These are phyloP conservation scores for Trichoderma gamsii DNA, from an alignment of 495 filamentous ascomycete species.

Conservation along the genomic window DNA sequence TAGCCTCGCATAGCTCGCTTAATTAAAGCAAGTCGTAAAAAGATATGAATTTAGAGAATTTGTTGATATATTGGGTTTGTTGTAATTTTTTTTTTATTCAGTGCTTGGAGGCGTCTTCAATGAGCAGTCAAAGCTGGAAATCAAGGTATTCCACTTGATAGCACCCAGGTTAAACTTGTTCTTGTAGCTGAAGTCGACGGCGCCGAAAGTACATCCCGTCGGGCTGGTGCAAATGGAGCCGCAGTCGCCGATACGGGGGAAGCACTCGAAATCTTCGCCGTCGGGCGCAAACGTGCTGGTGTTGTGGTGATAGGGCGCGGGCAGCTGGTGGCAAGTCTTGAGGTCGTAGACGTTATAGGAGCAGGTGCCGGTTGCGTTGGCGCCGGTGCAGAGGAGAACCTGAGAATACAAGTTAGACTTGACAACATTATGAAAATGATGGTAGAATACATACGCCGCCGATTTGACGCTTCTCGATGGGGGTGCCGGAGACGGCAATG, in stretches of 20 bases:
- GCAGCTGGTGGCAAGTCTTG: slow-evolving; percentile 33
- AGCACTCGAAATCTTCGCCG: slow-evolving; percentile 36
- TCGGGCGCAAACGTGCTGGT: slow-evolving; percentile 38
- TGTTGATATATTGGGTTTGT: too few species aligned
- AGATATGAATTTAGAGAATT: too few species aligned
- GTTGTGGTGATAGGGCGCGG: slow-evolving; percentile 27
- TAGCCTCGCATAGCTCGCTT: too few species aligned
- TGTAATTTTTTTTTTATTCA: too few species aligned
- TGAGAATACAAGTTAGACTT: slow-evolving; percentile 12
- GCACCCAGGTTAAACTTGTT: slow-evolving; percentile 33
- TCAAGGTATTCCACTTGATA: slow-evolving; percentile 31
- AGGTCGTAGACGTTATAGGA: slow-evolving; percentile 32
- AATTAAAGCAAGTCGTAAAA: background rate
- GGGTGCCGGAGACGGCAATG: background rate
- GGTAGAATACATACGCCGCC: slow-evolving; percentile 29
- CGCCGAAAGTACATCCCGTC: slow-evolving; percentile 40
- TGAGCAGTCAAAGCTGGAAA: slow-evolving; percentile 36
- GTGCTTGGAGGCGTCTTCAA: slow-evolving; percentile 17
- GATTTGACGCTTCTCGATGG: slow-evolving; percentile 25
- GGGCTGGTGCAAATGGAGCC: slow-evolving; percentile 36
- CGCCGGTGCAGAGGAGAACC: slow-evolving; percentile 37
- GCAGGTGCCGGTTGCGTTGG: slow-evolving; percentile 36
- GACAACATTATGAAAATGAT: background rate
- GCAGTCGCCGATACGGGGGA: slow-evolving; percentile 32
- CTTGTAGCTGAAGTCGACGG: slow-evolving; percentile 29